Conservation (phyloP, 2,329 filamentous ascomycete genomes). For the Verticillium alfalfae region DNA sequence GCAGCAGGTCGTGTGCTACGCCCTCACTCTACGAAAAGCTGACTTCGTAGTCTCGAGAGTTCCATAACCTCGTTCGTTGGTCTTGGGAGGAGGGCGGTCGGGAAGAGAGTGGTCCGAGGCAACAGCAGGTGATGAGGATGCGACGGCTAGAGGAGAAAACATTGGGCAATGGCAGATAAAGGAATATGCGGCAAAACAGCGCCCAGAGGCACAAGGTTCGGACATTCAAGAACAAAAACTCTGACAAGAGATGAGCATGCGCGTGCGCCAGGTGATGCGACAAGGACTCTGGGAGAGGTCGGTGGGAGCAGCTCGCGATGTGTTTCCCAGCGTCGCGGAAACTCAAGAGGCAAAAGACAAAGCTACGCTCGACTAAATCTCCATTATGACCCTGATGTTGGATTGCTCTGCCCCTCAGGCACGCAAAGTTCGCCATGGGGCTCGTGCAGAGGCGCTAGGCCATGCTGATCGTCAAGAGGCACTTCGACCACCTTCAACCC, state of each 20-base stretch:
- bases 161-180: slow-evolving; percentile 6
- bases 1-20: not conserved
- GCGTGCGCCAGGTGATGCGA: slow-evolving; percentile 1
- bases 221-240: not conserved
- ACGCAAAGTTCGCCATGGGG: not conserved
- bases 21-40: slow-evolving; percentile 1
- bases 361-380: not conserved
- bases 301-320: not conserved
- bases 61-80: slow-evolving; percentile 2
- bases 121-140: slow-evolving; percentile 1
- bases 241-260: not conserved
- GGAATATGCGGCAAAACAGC: slow-evolving; percentile 9
- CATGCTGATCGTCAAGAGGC: not conserved
- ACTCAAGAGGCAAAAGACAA: not conserved
- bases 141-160: slow-evolving; percentile 7
- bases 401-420: not conserved
- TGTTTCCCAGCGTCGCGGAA: not conserved
- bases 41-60: not conserved
- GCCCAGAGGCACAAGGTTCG: not conserved
- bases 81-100: not conserved
- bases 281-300: not conserved
- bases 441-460: not conserved
- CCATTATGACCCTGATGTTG: not conserved
- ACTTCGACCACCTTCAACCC: not conserved
- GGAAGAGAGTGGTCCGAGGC: not conserved